Conservation (phyloP, 73 alveolate species). For the Paramecium octaurelia region DNA sequence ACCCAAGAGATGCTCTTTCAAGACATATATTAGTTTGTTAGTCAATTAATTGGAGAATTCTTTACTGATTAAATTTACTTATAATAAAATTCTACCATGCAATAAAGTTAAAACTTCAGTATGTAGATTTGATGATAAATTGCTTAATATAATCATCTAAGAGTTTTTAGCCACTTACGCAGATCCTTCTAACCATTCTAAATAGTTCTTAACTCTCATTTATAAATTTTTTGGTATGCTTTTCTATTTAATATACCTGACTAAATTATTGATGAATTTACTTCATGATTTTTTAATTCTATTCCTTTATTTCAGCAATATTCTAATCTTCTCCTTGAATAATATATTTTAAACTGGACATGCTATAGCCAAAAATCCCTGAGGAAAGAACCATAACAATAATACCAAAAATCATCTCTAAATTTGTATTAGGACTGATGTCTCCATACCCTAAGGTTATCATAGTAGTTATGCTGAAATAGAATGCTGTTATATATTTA, state of each 20-base stretch:
- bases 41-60: background rate
- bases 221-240: slow-evolving; percentile 52
- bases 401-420: slow-evolving; percentile 49
- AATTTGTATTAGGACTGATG: slow-evolving; percentile 52
- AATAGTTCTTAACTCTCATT: slow-evolving; percentile 52
- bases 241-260: slow-evolving; percentile 30
- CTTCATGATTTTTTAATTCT: slow-evolving; percentile 29
- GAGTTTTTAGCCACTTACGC: slow-evolving; percentile 12
- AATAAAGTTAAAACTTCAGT: slow-evolving; percentile 23
- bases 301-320: slow-evolving; percentile 43
- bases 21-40: background rate
- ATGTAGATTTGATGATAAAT: slow-evolving; percentile 13
- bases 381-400: background rate
- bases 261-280: background rate
- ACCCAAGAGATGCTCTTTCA: slow-evolving; percentile 53
- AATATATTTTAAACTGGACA: slow-evolving; percentile 5
- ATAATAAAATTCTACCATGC: background rate
- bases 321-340: background rate
- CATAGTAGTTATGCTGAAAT: slow-evolving; percentile 81
- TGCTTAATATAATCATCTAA: background rate
- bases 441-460: slow-evolving; percentile 90
- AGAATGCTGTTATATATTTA: slow-evolving; percentile 72
- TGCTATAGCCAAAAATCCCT: slow-evolving; percentile 26
- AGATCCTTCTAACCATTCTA: slow-evolving; percentile 57
- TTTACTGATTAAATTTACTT: background rate